Base-by-base conservation (phyloP, 177 flowering plant genomes). In the Vitis hybrid region DNA sequence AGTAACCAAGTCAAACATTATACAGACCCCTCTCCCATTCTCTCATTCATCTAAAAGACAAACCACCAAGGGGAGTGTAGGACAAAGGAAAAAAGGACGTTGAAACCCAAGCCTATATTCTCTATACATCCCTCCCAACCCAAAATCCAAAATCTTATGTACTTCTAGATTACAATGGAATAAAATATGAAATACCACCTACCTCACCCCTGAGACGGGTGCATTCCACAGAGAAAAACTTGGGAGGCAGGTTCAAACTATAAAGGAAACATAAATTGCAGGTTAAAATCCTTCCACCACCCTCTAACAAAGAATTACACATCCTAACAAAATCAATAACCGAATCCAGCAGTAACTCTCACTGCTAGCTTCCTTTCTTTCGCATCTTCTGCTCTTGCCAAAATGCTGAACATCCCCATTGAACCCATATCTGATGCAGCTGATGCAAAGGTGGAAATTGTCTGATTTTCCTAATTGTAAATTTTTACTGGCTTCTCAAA, bases 401-500 rank as follows among this genome's bases (percentile, higher is more conserved):
- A 24, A 16, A 61, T 24, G 54, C 65, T n/a, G 65, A 65, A 69
- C 30, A 27, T 69, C 35, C 62, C 56, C 21, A 59, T 32, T 30
- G 46, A 54, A 16, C 15, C 56, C 56, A 56, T 57, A 57, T 60
- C 74, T 65, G 56, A 27, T 40, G 48, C 68, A 32, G 16, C 35
- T 51, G 60, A 56, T 40, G 58, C 21, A 11, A 62, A 55, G 14
- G 49, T 13, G 18, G 19, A 59, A 16, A 66, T 59, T 54, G 46
- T 11, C 14, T 63, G 14, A 49, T 21, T n/a, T 55, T 62, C 52
- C 84, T 84, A 89, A 65, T 87, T 89, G 79, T 87, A 86, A 68
- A 89, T 87, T 75, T 83, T 86, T 49, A 89, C 91, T 14, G 93
- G 86, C 82, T 86, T 89, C 83, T 87, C 91, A 74, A 72, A 83